Percentiles rank a stretch among this genome's conserved stretches.
phyloP scores from a whole-genome alignment of 2,329 filamentous ascomycete genomes.

The Diplodia scrobiculata region DNA sequence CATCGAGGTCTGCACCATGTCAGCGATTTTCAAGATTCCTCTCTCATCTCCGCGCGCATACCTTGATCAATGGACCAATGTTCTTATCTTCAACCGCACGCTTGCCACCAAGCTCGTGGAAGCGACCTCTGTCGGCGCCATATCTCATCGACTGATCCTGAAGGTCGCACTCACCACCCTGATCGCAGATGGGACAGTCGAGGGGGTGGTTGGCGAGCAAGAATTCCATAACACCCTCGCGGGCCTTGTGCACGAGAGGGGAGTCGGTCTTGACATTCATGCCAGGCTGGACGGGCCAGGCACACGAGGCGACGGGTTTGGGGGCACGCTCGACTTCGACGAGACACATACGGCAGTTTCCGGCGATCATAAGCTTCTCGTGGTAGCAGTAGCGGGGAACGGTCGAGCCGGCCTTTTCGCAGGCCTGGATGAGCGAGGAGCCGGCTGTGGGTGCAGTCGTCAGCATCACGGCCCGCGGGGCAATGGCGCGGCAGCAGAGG shows the following conservation, averaged over 20 bases:
- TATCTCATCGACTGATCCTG: constrained; percentile 99
- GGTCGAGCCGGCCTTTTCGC: constrained; percentile 92
- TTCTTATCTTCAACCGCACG: constrained; percentile 99
- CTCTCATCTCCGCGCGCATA: constrained; percentile 33
- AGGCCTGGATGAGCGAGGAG: constrained; percentile 96
- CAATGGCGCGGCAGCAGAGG: constrained; percentile 21
- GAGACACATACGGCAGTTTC: constrained; percentile 99
- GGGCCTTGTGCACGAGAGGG: constrained; percentile 91
- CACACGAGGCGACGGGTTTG: constrained; percentile 96
- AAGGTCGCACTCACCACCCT: constrained; percentile 97
- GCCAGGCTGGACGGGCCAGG: constrained; percentile 96
- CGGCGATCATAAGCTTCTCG: constrained; percentile 99
- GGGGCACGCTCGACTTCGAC: constrained; percentile 96
- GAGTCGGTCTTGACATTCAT: constrained; percentile 99
- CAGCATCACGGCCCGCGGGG: constrained; percentile 31
- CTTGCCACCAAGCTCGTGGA: constrained; percentile 95
- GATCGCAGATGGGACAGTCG: constrained; percentile 97
- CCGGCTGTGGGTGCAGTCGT: constrained; percentile 65
- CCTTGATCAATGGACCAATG: constrained; percentile 92
- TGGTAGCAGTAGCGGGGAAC: constrained; percentile 98
- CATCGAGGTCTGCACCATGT: constrained; percentile 75
- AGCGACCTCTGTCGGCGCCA: constrained; percentile 90
- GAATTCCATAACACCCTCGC: constrained; percentile 99
- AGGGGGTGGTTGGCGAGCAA: constrained; percentile 93
- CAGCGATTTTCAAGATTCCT: constrained; percentile 32